Base-by-base conservation (phyloP, 169 alveolate species). In the Cryptosporidium viatorum region DNA sequence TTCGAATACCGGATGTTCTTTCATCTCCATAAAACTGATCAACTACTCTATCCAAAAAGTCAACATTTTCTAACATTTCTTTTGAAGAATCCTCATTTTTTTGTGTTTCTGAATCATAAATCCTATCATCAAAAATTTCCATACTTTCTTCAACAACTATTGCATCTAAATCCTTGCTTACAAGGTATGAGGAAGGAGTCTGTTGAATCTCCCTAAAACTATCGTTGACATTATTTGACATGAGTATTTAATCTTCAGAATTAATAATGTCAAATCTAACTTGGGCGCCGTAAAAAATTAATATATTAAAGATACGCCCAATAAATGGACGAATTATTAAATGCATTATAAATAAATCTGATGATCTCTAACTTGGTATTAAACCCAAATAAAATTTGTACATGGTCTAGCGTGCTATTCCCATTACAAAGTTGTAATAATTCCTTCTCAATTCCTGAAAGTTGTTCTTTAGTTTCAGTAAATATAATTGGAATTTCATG, bases 41-140 rank as follows among this genome's bases (percentile, higher is more conserved):
- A 48, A 80, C 89, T 39, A 80, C 89, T 26, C 89, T 35, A 41
- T 80, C 89, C 16, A 80, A 67, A 62, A 80, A 80, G 67, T 80
- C 89, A 41, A 43, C 74, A 80, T 80, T 80, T 5, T 59, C 75
- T 12, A 59, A 29, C n/a, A 33, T 45, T 26, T 65, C 75, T 45
- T 65, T 37, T 26, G 58, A 41, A 29, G 89, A 80, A 29, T 62
- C 68, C 10, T 80, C 80, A 31, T 70, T 59, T 62, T 65, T 65
- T 62, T 59, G 65, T 41, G 59, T 52, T 60, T 62, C 89, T 26
- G 89, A 29, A 37, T 80, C 89, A 48, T 62, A 80, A n/a, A 65
- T 80, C 29, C 89, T n/a, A 80, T 65, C 75, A 31, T 80, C 89
- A 65, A 80, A 80, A 10, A 80, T 80, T 18, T 59, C 89, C 89